A percentile compares a stretch with the other conserved stretches of the same genome.
These are phyloP conservation scores for Naganishia kalamii DNA, from an alignment of 768 basidiomycete species.

Conservation along the genomic window DNA sequence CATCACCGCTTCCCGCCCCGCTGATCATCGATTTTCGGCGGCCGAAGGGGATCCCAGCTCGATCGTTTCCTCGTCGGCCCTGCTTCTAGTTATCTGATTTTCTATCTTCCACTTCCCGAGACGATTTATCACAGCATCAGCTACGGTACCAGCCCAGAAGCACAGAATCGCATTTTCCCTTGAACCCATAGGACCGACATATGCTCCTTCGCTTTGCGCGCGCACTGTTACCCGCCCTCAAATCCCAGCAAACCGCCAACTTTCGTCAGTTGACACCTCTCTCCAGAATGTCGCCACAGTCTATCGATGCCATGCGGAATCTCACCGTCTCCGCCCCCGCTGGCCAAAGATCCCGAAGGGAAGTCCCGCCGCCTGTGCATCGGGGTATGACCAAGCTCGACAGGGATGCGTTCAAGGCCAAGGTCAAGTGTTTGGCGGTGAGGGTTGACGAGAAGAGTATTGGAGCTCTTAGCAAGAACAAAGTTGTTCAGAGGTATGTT, in stretches of 20 bases:
- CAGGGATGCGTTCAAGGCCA: slow-evolving; percentile 59
- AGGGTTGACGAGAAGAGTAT: slow-evolving; percentile 59
- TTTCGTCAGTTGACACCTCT: not conserved
- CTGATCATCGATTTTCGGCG: too few relatives aligned
- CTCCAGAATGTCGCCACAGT: not conserved
- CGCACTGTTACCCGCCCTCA: not conserved
- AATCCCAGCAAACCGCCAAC: not conserved
- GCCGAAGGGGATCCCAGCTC: too few relatives aligned
- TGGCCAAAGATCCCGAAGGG: not conserved
- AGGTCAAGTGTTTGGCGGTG: slow-evolving; percentile 63
- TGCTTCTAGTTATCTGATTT: too few relatives aligned
- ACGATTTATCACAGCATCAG: too few relatives aligned
- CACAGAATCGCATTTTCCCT: too few relatives aligned
- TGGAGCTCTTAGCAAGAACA: slow-evolving; percentile 48
- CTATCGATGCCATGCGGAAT: not conserved
- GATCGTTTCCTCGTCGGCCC: too few relatives aligned
- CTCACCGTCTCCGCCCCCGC: not conserved
- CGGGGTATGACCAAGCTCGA: slow-evolving; percentile 52
- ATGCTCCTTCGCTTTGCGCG: not conserved
- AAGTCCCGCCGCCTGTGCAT: slow-evolving; percentile 51
- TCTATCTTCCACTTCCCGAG: too few relatives aligned
- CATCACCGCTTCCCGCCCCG: too few relatives aligned
- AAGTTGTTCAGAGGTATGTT: slow-evolving; percentile 35
- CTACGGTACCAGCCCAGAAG: too few relatives aligned
- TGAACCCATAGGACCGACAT: too few relatives aligned